Evolutionary conservation across 2,329 filamentous ascomycete species (phyloP).

Genomic region (Coniochaeta sp.): DNA sequence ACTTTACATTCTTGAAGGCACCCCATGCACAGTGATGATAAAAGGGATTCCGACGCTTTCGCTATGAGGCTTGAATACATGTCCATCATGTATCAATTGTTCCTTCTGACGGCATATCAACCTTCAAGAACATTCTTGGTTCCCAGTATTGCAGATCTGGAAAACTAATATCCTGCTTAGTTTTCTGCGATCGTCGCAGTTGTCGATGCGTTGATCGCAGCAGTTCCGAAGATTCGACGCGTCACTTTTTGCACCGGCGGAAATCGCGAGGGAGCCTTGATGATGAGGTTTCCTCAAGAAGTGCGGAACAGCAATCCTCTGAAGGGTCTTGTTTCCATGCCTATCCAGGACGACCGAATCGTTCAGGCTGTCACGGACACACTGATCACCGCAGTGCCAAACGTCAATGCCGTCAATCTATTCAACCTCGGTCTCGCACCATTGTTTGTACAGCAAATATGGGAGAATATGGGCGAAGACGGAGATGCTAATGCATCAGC

Average conservation of each 20-base stretch:
- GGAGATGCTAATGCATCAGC: conserved; percentile 52
- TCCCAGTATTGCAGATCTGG: background rate
- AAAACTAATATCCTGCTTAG: conserved; percentile 35
- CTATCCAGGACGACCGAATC: conserved; percentile 12
- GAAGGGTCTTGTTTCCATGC: background rate
- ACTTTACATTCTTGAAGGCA: background rate
- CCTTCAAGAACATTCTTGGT: background rate
- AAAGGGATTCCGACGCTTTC: background rate
- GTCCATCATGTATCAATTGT: background rate
- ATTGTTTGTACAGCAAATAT: conserved; percentile 42
- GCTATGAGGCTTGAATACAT: background rate
- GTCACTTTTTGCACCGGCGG: conserved; percentile 81
- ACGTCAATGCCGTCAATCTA: conserved; percentile 27
- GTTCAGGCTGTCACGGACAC: conserved; percentile 27
- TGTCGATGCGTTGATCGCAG: conserved; percentile 63
- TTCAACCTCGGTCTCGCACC: conserved; percentile 32
- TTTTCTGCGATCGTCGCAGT: conserved; percentile 79
- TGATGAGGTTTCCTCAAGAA: conserved; percentile 55
- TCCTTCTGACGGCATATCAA: background rate
- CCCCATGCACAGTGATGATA: background rate
- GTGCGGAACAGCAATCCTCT: conserved; percentile 62
- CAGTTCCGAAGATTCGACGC: conserved; percentile 61
- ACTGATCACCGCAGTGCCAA: conserved; percentile 35
- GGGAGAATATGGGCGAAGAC: conserved; percentile 41
- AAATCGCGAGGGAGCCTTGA: conserved; percentile 76